Evolutionary conservation across 2,329 filamentous ascomycete species (phyloP).

Genomic region (Botryosphaeria dothidea): DNA sequence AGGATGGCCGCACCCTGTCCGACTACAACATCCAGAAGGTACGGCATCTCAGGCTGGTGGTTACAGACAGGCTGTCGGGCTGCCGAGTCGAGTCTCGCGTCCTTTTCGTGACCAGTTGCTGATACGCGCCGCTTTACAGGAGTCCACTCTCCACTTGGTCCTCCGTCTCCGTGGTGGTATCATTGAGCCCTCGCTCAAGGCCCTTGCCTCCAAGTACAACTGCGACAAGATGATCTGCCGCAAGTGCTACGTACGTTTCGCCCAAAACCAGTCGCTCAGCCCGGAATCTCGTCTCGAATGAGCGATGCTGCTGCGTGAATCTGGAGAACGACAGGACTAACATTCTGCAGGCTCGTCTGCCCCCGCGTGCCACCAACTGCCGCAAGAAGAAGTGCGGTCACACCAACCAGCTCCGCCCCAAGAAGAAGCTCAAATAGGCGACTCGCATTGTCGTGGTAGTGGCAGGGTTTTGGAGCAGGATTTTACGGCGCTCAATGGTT

Average conservation of each 20-base stretch:
- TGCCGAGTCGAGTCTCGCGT: neutral
- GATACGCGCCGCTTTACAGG: conserved; percentile 53
- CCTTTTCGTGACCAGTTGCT: neutral
- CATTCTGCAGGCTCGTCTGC: conserved; percentile 68
- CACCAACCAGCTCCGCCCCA: conserved; percentile 99
- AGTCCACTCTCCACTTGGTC: conserved; percentile 97
- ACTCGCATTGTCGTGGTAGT: conserved; percentile 43
- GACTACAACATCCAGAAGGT: conserved; percentile 99
- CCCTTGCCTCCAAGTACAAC: conserved; percentile 98
- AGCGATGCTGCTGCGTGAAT: neutral
- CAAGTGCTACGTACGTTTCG: conserved; percentile 92
- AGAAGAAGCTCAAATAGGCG: conserved; percentile 99
- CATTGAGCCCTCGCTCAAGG: conserved; percentile 97
- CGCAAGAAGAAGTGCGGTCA: conserved; percentile 99
- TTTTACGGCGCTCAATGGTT: conserved; percentile 23
- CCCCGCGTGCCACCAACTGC: conserved; percentile 99
- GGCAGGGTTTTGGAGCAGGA: conserved; percentile 20
- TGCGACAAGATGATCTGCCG: conserved; percentile 99
- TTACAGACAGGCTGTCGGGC: neutral
- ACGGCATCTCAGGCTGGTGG: conserved; percentile 39
- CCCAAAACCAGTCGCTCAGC: neutral
- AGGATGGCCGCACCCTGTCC: conserved; percentile 93
- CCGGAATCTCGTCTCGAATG: neutral
- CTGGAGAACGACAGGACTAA: neutral
- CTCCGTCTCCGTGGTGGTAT: conserved; percentile 99